phyloP scores from a whole-genome alignment of 768 basidiomycete genomes.

The Antrodiella citrinella region DNA sequence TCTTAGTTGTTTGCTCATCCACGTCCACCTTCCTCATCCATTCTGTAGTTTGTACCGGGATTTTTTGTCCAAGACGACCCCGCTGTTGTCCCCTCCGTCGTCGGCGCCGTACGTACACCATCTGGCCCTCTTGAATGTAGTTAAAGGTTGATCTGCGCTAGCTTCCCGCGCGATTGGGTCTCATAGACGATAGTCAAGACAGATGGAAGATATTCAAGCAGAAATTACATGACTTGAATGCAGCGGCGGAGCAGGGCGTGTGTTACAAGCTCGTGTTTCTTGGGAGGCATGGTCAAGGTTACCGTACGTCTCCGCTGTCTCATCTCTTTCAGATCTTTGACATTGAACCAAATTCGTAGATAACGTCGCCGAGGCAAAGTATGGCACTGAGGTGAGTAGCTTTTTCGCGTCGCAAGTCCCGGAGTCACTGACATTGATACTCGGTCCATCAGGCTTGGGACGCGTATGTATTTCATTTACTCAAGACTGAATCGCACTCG shows the following conservation, averaged over 20 bases:
- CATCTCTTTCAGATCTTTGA: neutral
- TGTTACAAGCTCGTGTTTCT: slow-evolving; percentile 60
- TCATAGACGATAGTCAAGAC: slow-evolving; percentile 39
- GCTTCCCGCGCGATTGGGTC: slow-evolving; percentile 52
- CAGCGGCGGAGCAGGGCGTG: slow-evolving; percentile 25
- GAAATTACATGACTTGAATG: slow-evolving; percentile 41
- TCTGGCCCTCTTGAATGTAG: neutral
- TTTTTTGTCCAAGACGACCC: slow-evolving; percentile 37
- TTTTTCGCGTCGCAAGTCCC: neutral
- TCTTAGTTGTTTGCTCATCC: too few species aligned
- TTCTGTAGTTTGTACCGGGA: slow-evolving; percentile 23
- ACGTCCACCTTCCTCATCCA: too few species aligned
- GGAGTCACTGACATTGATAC: too few species aligned
- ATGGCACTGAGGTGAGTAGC: slow-evolving; percentile 35
- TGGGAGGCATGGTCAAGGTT: slow-evolving; percentile 66
- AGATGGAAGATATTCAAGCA: slow-evolving; percentile 42
- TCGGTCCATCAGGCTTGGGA: slow-evolving; percentile 52
- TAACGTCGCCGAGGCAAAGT: slow-evolving; percentile 55
- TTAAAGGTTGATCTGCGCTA: slow-evolving; percentile 14
- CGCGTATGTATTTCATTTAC: slow-evolving; percentile 31
- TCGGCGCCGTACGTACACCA: slow-evolving; percentile 23
- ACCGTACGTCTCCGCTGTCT: slow-evolving; percentile 37
- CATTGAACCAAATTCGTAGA: slow-evolving; percentile 33
- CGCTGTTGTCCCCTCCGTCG: slow-evolving; percentile 15
- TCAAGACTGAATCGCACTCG: neutral